Evolutionary conservation across 305 asterid species (phyloP), one percentile per base, ranked within the genome.

Genomic region (Plantago lanceolata): DNA sequence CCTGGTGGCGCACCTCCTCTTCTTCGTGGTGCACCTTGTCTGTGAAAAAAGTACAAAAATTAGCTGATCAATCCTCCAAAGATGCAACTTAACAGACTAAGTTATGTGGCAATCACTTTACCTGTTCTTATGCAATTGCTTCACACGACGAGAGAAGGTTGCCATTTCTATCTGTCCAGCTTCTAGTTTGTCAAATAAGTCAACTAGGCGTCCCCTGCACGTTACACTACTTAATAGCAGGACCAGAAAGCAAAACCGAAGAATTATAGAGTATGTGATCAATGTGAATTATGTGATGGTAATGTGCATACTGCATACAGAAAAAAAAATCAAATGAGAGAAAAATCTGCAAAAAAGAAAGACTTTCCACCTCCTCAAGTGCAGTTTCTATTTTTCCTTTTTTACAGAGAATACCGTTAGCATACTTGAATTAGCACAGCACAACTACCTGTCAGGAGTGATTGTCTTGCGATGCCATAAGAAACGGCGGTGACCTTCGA

Each of bases 401-500:
- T n/a, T n/a, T n/a, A n/a, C n/a, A n/a, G n/a, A n/a, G n/a, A n/a
- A n/a, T 33, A 50, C 20, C 6, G 5, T 17, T 51, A 19, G 40
- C 52, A 26, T 21, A 16, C 45, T 68, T 15, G 57, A 61, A 64
- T 43, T 65, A 55, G 50, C 37, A 63, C 48, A 31, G 68, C 52
- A 59, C 19, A 16, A 51, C 19, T 76, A 89, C 98, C 96, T 86
- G 82, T 87, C 96, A 0, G 96, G 98, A 73, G 95, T 87, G 66
- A 89, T 82, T 53, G 98, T 86, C 77, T 80, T 85, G 44, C 83
- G 78, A 65, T 89, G 98, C 72, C 95, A 89, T 63, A 89, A 74
- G 78, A 83, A 86, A 77, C 96, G 79, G 13, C 96, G 90, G 84
- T 92, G 98, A 64, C 98, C 98, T 78, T 92, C 98, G 64, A 92